These are phyloP conservation scores for Russula sp. DNA, from an alignment of 768 basidiomycete species.

Conservation along the genomic window DNA sequence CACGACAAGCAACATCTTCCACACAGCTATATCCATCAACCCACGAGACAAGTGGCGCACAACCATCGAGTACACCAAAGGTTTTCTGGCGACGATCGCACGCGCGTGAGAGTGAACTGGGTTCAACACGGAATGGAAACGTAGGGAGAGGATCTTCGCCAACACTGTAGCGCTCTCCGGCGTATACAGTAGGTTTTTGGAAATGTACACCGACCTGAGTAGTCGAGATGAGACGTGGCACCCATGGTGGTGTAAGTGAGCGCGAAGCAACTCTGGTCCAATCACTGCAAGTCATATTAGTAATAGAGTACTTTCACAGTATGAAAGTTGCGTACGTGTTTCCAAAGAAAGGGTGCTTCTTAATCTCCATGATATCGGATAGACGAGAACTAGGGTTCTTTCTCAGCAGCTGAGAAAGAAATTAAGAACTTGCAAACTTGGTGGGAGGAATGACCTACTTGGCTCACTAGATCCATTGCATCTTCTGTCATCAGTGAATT, in stretches of 20 bases:
- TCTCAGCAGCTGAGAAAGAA: neutral
- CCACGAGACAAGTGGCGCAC: constrained; percentile 5
- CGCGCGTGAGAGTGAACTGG: neutral
- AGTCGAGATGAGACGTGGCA: constrained; percentile 4
- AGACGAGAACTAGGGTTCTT: constrained; percentile 1
- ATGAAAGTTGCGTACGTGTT: neutral
- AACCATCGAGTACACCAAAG: neutral
- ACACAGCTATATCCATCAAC: neutral
- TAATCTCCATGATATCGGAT: constrained; percentile 1
- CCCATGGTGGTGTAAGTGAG: constrained; percentile 10
- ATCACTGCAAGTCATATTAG: constrained; percentile 1
- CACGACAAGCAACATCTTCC: neutral
- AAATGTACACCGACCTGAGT: neutral
- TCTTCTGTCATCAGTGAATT: constrained; percentile 6
- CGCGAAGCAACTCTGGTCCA: constrained; percentile 8
- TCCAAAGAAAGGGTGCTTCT: constrained; percentile 6
- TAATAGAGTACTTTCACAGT: neutral
- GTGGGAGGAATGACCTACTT: neutral
- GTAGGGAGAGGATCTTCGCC: constrained; percentile 1
- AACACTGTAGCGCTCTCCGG: neutral
- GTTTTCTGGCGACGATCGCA: constrained; percentile 6
- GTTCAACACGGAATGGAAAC: neutral
- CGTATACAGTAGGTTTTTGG: neutral
- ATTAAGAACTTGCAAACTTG: neutral
- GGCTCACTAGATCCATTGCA: constrained; percentile 5